These are phyloP conservation scores for Hypoxylon sp. DNA, from an alignment of 2,329 filamentous ascomycete species.

Conservation along the genomic window DNA sequence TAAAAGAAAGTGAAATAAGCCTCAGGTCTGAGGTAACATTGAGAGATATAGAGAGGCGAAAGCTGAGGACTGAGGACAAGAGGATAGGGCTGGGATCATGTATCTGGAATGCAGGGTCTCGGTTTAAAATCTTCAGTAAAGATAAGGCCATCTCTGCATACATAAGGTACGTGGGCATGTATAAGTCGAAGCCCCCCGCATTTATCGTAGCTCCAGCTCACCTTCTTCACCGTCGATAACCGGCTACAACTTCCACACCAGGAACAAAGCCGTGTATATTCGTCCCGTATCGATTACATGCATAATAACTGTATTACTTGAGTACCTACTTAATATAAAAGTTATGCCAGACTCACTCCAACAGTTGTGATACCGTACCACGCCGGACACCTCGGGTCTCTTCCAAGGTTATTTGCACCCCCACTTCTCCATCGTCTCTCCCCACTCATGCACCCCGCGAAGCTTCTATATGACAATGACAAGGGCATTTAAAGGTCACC, in stretches of 20 bases:
- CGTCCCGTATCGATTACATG: too few species aligned
- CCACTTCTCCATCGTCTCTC: slow-evolving; percentile 31
- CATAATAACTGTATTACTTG: too few species aligned
- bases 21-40: not conserved
- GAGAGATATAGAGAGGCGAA: slow-evolving; percentile 3
- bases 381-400: too few species aligned
- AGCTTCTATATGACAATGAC: slow-evolving; percentile 2
- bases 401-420: slow-evolving; percentile 2
- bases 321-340: too few species aligned
- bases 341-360: too few species aligned
- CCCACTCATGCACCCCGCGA: slow-evolving; percentile 33
- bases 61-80: not conserved
- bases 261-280: slow-evolving; percentile 20
- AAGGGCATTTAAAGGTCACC: slow-evolving; percentile 1
- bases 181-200: slow-evolving; percentile 31
- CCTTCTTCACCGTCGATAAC: slow-evolving; percentile 43
- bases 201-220: slow-evolving; percentile 23
- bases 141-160: slow-evolving; percentile 30
- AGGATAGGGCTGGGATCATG: slow-evolving; percentile 21
- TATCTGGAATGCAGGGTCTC: slow-evolving; percentile 31
- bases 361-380: too few species aligned
- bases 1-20: not conserved
- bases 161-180: too few species aligned
- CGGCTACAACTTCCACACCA: slow-evolving; percentile 45
- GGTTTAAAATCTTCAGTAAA: slow-evolving; percentile 9